Base-by-base conservation (phyloP, 1,284 basidiomycete genomes). In the Ceratobasidium sp. region DNA sequence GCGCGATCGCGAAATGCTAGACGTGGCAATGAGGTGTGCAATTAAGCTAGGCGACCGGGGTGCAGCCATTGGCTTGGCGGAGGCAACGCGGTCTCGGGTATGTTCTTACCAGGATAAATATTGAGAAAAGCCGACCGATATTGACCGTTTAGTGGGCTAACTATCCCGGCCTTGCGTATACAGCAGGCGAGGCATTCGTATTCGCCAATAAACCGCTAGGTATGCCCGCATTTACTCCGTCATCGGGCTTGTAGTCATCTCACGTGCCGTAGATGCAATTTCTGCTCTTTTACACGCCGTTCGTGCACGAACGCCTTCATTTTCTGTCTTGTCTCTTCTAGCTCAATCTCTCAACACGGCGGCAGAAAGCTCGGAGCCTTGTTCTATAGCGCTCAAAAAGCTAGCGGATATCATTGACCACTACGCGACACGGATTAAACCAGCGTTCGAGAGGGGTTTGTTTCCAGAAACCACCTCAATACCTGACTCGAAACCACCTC, bases 21-120 rank as follows among this genome's bases (percentile, higher is more conserved):
- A 81, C 60, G 69, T 78, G n/a, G 81, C 80, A 18, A 77, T 81
- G 13, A 79, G 80, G 20, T 78, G 72, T 28, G 73, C 80, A 26
- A 44, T 81, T 39, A 68, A 77, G 68, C 64, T 79, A 13, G 23
- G 60, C 23, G 49, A 81, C 73, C 20, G 42, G 18, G 13, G 60
- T 0, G 72, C 46, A 53, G 78, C 77, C 15, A 53, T 28, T n/a
- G 26, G 44, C 44, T 53, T 81, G 49, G 80, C 80, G 40, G 75
- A 81, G 42, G 58, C 67, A 20, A 77, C 67, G 18, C 58, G 67
- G 33, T 40, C 53, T 46, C 71, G 67, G 28, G 80, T 81, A 61
- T 53, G 80, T 78, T 40, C 55, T 28, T 55, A 39, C 23, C n/a
- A 12, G 20, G 26, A 26, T 42, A 44, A 23, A 9, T 28, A 33